These are phyloP conservation scores for Kappamyces sp. DNA, from an alignment of 192 early-diverging fungal genomes.

Conservation along the genomic window DNA sequence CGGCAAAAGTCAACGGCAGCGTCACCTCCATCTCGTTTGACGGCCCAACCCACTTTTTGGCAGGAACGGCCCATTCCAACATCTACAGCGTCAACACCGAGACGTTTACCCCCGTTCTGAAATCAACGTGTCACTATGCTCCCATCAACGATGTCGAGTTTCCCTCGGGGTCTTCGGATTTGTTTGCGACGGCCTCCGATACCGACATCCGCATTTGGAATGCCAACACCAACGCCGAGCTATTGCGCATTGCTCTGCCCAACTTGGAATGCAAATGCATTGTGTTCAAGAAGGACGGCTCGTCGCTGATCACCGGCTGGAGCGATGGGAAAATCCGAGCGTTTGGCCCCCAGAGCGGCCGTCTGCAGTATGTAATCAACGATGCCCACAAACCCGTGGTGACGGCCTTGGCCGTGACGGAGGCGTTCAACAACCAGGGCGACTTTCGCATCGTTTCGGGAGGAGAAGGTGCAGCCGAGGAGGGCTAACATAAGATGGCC, in stretches of 20 bases:
- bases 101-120: conserved; percentile 33
- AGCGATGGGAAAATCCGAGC: conserved; percentile 59
- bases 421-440: conserved; percentile 33
- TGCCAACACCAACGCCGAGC: conserved; percentile 39
- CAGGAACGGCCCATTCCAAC: conserved; percentile 48
- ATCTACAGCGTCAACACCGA: conserved; percentile 40
- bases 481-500: conserved; percentile 34
- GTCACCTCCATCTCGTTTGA: conserved; percentile 53
- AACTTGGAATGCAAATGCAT: conserved; percentile 59
- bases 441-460: conserved; percentile 53
- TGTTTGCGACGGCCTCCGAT: conserved; percentile 55
- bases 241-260: conserved; percentile 49
- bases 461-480: conserved; percentile 34
- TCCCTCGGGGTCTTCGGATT: conserved; percentile 46
- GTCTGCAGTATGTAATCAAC: conserved; percentile 52
- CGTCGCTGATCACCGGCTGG: conserved; percentile 46
- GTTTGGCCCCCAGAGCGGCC: conserved; percentile 54
- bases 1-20: conserved; percentile 49
- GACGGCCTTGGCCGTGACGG: conserved; percentile 49
- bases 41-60: conserved; percentile 29
- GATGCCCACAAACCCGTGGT: conserved; percentile 53
- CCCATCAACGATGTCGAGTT: conserved; percentile 51
- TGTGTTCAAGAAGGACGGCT: conserved; percentile 53
- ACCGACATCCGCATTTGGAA: conserved; percentile 56
- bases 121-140: conserved; percentile 47